A percentile compares a stretch with the other conserved stretches of the same genome.
phyloP scores from a whole-genome alignment of 139 green algal species.

The Chlorella sp. region DNA sequence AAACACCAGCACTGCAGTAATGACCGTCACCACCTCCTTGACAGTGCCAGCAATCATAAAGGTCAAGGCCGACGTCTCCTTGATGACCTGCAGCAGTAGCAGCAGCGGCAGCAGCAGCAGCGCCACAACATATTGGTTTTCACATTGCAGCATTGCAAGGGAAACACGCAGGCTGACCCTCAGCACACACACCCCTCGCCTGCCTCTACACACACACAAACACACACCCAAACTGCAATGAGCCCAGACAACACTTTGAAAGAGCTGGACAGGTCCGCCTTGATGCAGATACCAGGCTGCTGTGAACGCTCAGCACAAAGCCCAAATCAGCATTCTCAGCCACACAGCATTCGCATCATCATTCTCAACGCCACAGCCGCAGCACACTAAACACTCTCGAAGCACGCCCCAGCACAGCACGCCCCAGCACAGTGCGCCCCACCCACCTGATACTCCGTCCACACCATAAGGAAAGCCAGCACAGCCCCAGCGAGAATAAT shows the following conservation, averaged over 20 bases:
- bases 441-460: constrained; percentile 31
- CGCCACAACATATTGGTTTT: no score
- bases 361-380: no score
- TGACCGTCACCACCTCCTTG: constrained; percentile 77
- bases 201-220: neutral
- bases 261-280: no score
- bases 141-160: neutral
- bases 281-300: no score
- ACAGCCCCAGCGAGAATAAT: constrained; percentile 54
- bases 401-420: neutral
- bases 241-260: no score
- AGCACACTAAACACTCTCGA: no score
- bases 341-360: no score
- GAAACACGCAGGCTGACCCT: neutral
- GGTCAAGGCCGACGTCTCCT: constrained; percentile 80
- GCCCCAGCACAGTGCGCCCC: neutral
- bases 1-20: constrained; percentile 63
- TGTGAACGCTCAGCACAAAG: no score
- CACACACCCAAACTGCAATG: no score
- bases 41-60: constrained; percentile 90
- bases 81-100: constrained; percentile 52
- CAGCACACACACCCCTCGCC: neutral
- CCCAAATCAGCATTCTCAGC: no score
- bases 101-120: neutral
- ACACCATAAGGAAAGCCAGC: constrained; percentile 85